Base-by-base conservation (phyloP, 2,329 filamentous ascomycete species). In the Chaetomium strumarium region DNA sequence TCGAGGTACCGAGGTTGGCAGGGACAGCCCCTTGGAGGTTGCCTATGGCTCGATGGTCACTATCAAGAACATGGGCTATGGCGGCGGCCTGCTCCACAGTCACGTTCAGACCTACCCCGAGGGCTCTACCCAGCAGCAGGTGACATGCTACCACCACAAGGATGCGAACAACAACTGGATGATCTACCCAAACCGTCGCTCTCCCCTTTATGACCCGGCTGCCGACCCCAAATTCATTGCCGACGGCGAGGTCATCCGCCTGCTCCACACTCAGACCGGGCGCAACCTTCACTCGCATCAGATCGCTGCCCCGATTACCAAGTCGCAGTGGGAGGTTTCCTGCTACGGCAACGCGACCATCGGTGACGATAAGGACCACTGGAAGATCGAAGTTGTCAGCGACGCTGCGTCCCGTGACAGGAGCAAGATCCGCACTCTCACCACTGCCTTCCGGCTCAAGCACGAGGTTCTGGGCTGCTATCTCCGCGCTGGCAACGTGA, bases 161-260 rank as follows among this genome's bases (percentile, higher is more conserved):
- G 93, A 99, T 76, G 80, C 92, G 69, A 99, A 99, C 81, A 99
- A 99, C 69, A 93, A 99, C 70, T 99, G 93, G 93, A 96, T 95
- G 74, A 91, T 99, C 72, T 96, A 96, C 70, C 93, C 93, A 24
- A 96, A 92, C 74, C 88, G 95, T 58, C 72, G 77, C 49, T 81
- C 95, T 54, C 72, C 79, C 20, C 85, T 87, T 16, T 96, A 84
- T 65, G 78, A 91, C 63, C 72, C 81, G 5, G 83, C 88, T 55
- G 83, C 75, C n/a, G 78, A 83, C 53, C 82, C 86, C 34, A 76
- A 89, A 56, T 95, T 85, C 66, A 81, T 96, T 61, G 84, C 80
- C 14, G 84, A 99, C 67, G 84, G 85, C 56, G 81, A 87, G 63
- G 74, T 81, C 53, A 81, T 99, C 62, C 91, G 93, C 61, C 76